These are phyloP conservation scores for Hyaloscypha hepaticicola DNA, from an alignment of 495 filamentous ascomycete genomes.

Conservation along the genomic window DNA sequence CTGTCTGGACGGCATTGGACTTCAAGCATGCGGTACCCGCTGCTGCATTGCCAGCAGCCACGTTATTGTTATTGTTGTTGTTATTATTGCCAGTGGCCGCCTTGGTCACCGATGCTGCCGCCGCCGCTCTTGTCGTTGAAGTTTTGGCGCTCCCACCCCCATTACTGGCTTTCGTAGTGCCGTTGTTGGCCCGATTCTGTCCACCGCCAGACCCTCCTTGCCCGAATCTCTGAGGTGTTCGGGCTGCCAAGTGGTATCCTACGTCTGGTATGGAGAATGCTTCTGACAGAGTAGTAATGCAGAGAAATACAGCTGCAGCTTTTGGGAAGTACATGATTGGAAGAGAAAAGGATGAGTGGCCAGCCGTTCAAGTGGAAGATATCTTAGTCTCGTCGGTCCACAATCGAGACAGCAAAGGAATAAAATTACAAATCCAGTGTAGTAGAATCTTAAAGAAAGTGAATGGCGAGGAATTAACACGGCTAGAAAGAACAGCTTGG, in stretches of 20 bases:
- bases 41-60: background rate
- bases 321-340: background rate
- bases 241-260: background rate
- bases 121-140: background rate
- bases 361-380: background rate
- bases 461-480: background rate
- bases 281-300: background rate
- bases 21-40: conserved; percentile 8
- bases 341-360: background rate
- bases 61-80: background rate
- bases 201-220: background rate
- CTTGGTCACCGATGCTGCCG: background rate
- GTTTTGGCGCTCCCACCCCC: background rate
- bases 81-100: background rate
- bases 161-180: background rate
- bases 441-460: conserved; percentile 20
- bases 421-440: conserved; percentile 13
- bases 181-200: background rate
- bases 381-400: conserved; percentile 15
- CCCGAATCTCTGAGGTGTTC: background rate
- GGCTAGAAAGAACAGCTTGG: background rate
- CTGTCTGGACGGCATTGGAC: conserved; percentile 23
- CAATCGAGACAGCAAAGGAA: conserved; percentile 18
- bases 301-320: background rate
- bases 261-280: conserved; percentile 4